Base-by-base conservation (phyloP, 306 rosid genomes). In the Elaeagnus macrophylla region DNA sequence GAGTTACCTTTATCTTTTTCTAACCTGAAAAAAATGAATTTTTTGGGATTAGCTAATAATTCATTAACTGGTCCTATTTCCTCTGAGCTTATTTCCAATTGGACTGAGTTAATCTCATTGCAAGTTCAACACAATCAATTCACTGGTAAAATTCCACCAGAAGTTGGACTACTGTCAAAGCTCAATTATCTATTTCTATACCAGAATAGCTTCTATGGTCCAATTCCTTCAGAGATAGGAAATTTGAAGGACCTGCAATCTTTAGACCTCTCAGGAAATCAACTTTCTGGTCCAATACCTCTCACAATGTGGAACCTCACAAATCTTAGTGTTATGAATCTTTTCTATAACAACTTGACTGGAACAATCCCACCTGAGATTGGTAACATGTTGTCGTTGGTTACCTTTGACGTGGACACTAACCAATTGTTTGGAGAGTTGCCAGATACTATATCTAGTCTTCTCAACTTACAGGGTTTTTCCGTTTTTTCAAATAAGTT, bases 401-500 rank as follows among this genome's bases (percentile, higher is more conserved):
- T 44, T 47, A 1, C 1, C 14, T 73, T 84, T 60, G 85, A 81
- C 51, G 68, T 84, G 52, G 48, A 49, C 67, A 66, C 6, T 11
- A 84, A 81, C 18, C 49, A 49, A 37, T 54, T 81, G 37, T 7
- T 53, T 3, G 94, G 94, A 56, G 68, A 69, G 64, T 67, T 84
- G 38, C 88, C 94, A 10, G 36, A 16, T 5, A 42, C 60, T 7
- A 61, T 61, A 2, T 65, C 63, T 1, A 53, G 72, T 53, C 64
- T 84, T 16, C 38, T 47, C 47, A 53, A 63, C 0, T 6, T 63
- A 15, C 15, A 3, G 17, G 0, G 0, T 0, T 59, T 82, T 48
- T 81, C 89, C 7, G 84, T 87, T 48, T 79, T 69, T 65, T 67
- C 76, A 37, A 81, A 87, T 20, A 72, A 74, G 2, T 77, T 87